These are phyloP conservation scores for Leccinum disarticulatum DNA, from an alignment of 768 basidiomycete species.

Conservation along the genomic window DNA sequence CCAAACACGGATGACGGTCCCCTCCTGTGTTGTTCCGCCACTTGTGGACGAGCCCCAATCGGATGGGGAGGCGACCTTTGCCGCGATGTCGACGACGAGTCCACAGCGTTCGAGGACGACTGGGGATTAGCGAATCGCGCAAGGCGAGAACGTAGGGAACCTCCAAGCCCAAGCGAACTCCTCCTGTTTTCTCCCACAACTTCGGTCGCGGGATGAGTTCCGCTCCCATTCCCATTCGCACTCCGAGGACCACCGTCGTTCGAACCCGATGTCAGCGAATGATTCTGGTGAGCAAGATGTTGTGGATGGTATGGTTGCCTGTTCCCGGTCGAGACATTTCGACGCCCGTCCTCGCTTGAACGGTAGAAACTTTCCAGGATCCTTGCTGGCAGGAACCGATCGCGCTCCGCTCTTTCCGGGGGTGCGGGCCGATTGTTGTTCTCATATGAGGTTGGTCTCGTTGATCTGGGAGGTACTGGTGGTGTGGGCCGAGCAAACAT, in stretches of 20 bases:
- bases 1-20: slow-evolving; percentile 10
- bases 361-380: slow-evolving; percentile 25
- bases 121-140: slow-evolving; percentile 25
- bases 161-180: slow-evolving; percentile 22
- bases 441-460: slow-evolving; percentile 15
- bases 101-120: slow-evolving; percentile 9
- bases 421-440: slow-evolving; percentile 10
- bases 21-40: slow-evolving; percentile 14
- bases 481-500: slow-evolving; percentile 11
- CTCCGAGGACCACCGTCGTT: slow-evolving; percentile 6
- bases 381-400: slow-evolving; percentile 24
- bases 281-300: slow-evolving; percentile 5
- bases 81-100: slow-evolving; percentile 11
- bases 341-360: slow-evolving; percentile 24
- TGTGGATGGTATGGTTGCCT: slow-evolving; percentile 13
- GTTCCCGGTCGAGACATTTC: slow-evolving; percentile 11
- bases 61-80: slow-evolving; percentile 28
- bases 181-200: slow-evolving; percentile 18
- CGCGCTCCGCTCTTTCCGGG: slow-evolving; percentile 24
- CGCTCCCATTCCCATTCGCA: slow-evolving; percentile 5
- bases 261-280: not conserved
- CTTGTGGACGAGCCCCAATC: slow-evolving; percentile 26
- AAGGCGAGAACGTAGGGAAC: slow-evolving; percentile 28
- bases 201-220: slow-evolving; percentile 11
- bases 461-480: slow-evolving; percentile 6